phyloP scores from a whole-genome alignment of 2,329 filamentous ascomycete species.

The Phialophora macrospora region DNA sequence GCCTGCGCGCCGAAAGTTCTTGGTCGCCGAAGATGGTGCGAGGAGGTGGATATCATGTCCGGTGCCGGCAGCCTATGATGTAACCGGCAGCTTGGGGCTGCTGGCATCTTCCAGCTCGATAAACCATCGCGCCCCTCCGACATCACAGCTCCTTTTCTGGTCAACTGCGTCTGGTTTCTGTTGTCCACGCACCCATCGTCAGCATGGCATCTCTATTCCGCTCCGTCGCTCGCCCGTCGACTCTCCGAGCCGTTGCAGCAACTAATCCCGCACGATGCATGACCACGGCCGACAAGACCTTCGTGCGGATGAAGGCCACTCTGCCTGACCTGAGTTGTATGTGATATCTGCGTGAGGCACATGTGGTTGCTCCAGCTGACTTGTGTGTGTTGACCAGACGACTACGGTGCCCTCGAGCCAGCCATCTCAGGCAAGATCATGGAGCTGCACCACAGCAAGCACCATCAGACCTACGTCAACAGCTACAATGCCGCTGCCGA shows the following conservation, averaged over 20 bases:
- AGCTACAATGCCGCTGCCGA: conserved; percentile 79
- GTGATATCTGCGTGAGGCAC: conserved; percentile 40
- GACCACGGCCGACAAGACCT: conserved; percentile 72
- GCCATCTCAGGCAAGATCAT: conserved; percentile 85
- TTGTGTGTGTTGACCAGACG: conserved; percentile 64
- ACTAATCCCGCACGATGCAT: conserved; percentile 60
- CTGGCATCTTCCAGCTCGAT: not conserved
- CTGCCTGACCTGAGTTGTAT: conserved; percentile 84
- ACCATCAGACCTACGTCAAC: conserved; percentile 91
- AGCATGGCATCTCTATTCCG: conserved; percentile 79
- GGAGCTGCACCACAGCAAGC: conserved; percentile 91
- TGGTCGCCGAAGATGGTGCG: not conserved
- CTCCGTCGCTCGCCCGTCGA: conserved; percentile 70
- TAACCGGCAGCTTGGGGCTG: not conserved
- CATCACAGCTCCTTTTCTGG: not conserved
- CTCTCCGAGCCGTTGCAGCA: conserved; percentile 65
- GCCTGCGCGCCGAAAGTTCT: not conserved
- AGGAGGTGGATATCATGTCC: not conserved
- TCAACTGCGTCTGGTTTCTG: not conserved
- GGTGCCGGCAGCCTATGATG: not conserved
- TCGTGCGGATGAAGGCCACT: conserved; percentile 85
- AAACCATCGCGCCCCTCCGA: not conserved
- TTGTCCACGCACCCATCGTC: not conserved
- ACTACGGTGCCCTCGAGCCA: conserved; percentile 92
- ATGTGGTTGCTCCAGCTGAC: conserved; percentile 8